Percentiles rank a stretch among this genome's conserved stretches.
These are phyloP conservation scores for Stentor coeruleus DNA, from an alignment of 73 alveolate species.

Conservation along the genomic window DNA sequence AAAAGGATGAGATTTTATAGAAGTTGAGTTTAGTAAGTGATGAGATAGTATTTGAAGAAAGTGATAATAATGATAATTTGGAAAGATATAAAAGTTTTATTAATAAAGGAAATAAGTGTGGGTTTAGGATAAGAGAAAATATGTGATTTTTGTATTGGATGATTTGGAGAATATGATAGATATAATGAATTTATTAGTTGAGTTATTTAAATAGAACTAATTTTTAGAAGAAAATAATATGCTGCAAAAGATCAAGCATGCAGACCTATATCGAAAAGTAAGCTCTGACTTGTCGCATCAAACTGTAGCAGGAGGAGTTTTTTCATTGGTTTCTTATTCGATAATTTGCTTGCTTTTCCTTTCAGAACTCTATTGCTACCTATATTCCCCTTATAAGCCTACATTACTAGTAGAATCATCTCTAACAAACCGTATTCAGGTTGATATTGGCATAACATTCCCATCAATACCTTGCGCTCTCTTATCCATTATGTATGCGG, in stretches of 20 bases:
- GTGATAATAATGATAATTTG: too few relatives aligned
- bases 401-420: neutral
- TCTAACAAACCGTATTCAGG: neutral
- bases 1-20: neutral
- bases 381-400: neutral
- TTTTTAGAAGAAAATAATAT: too few relatives aligned
- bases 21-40: neutral
- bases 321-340: neutral
- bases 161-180: too few relatives aligned
- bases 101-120: too few relatives aligned
- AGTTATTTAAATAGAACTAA: too few relatives aligned
- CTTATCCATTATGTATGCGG: neutral
- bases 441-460: neutral
- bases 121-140: too few relatives aligned
- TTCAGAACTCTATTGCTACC: neutral
- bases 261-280: neutral
- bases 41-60: neutral
- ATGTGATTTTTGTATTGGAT: too few relatives aligned
- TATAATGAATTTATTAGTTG: too few relatives aligned
- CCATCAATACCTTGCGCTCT: constrained; percentile 6
- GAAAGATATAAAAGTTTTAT: too few relatives aligned
- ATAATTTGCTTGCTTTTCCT: constrained; percentile 5
- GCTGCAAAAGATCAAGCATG: neutral
- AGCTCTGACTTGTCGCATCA: neutral
- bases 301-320: constrained; percentile 14